Percentiles rank a stretch among this genome's conserved stretches.
These are phyloP conservation scores for Ruellia speciosa DNA, from an alignment of 305 asterid species.

Conservation along the genomic window DNA sequence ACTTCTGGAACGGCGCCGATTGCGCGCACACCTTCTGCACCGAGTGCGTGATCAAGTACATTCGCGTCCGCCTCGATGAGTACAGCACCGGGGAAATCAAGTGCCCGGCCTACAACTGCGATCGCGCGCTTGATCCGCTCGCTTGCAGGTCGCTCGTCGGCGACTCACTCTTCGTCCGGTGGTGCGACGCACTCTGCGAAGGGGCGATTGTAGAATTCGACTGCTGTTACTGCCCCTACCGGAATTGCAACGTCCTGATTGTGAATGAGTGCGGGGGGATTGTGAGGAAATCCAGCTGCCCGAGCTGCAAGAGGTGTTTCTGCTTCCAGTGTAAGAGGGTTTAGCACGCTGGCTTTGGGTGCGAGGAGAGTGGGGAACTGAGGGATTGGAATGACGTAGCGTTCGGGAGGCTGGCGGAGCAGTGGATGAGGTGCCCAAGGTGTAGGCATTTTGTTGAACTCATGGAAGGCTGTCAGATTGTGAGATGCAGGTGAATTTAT, in stretches of 20 bases:
- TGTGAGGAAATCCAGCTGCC: conserved; percentile 30
- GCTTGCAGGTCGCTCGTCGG: conserved; percentile 35
- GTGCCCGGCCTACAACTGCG: conserved; percentile 53
- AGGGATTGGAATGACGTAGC: conserved; percentile 36
- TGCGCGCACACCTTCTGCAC: conserved; percentile 59
- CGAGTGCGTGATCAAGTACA: conserved; percentile 58
- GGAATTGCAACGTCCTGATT: conserved; percentile 42
- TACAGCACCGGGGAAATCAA: conserved; percentile 35
- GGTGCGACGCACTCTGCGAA: conserved; percentile 45
- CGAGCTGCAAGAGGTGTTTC: conserved; percentile 29
- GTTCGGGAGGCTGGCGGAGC: conserved; percentile 41
- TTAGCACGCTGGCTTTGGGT: conserved; percentile 43
- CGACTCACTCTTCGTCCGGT: conserved; percentile 37
- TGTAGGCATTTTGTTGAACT: conserved; percentile 44
- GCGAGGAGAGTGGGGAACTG: conserved; percentile 31
- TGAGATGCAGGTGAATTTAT: conserved; percentile 39
- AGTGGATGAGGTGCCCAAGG: conserved; percentile 41
- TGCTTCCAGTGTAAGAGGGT: conserved; percentile 38
- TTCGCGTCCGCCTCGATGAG: conserved; percentile 51
- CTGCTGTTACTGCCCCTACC: conserved; percentile 50
- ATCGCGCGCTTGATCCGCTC: conserved; percentile 42
- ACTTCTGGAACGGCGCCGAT: conserved; percentile 21
- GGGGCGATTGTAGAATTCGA: conserved; percentile 30
- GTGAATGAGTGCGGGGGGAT: conserved; percentile 52
- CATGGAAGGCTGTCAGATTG: conserved; percentile 34